Evolutionary conservation across 2,329 filamentous ascomycete species (phyloP), one percentile per base, ranked within the genome.

Genomic region (Ceratocystis albifundus): DNA sequence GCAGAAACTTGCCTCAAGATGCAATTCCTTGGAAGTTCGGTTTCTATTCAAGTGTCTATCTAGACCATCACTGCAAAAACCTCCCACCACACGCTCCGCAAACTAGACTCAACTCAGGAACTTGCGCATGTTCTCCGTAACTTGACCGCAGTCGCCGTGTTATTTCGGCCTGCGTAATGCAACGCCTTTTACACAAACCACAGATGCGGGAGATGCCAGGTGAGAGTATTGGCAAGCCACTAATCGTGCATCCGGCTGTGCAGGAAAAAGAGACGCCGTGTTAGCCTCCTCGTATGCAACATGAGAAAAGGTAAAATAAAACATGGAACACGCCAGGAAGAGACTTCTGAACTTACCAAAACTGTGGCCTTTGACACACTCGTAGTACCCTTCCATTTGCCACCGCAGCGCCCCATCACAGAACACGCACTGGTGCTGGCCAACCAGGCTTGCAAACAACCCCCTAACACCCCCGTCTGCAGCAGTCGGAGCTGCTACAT

Each of bases 161-260:
- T 10, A 68, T 36, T 30, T 64, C 67, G 10, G 32, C 67, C 7
- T 36, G 28, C 2, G 25, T 50, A 5, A 68, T 64, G 32, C 67
- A 66, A 17, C 62, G 66, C 28, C 68, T 57, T 17, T 78, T 79
- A 69, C 83, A 85, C 1, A 84, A 79, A 22, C 79, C 80, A 65
- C 83, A 85, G 2, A 79, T 77, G 44, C 78, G 76, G 0, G 82
- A 84, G 61, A 80, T 76, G 2, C 80, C 80, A 0, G 82, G 82
- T 1, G 76, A 77, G 67, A 82, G 74, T 69, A 85, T 82, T 12
- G 82, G 79, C 6, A 85, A 72, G 0, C 81, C 80, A 0, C 80
- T 82, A 0, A 79, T 77, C 0, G 79, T 79, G 68, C 83, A 85
- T 0, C 76, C 79, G n/a, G 79, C 80, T 82, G 22, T 28, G 8